Conservation (phyloP, 2,329 filamentous ascomycete genomes). For the Tolypocladium amazonense region DNA sequence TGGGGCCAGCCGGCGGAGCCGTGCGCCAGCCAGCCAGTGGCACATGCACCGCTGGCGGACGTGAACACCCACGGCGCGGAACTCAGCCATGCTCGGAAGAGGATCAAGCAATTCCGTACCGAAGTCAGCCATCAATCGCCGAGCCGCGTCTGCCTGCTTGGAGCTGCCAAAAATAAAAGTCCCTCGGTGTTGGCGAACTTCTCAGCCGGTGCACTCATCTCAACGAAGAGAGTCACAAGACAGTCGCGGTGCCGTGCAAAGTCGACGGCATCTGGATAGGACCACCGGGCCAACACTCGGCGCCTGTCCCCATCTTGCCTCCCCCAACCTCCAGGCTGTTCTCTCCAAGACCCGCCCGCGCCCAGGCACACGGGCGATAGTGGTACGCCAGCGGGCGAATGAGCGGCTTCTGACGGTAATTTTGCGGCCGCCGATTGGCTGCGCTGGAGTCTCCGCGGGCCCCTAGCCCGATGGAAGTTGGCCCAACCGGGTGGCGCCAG, state of each 20-base stretch:
- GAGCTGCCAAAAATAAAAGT: background rate
- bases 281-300: background rate
- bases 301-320: background rate
- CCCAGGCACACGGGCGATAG: background rate
- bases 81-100: background rate
- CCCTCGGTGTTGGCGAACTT: background rate
- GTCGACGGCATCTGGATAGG: background rate
- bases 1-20: background rate
- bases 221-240: too few species aligned
- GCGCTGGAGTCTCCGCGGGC: background rate
- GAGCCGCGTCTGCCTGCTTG: background rate
- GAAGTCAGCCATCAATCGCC: background rate
- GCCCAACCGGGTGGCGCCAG: constrained; percentile 13
- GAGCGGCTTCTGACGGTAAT: constrained; percentile 16
- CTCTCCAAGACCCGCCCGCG: background rate
- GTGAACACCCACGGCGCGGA: background rate
- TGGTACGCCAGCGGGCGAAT: constrained; percentile 6
- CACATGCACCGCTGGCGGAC: background rate
- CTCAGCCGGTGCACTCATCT: background rate
- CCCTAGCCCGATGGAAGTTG: constrained; percentile 12
- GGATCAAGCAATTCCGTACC: background rate
- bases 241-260: background rate
- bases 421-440: constrained; percentile 15
- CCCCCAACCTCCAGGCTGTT: background rate
- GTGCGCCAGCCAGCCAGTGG: background rate